Conservation (phyloP, 495 filamentous ascomycete species). For the Lasiosphaeria miniovina region DNA sequence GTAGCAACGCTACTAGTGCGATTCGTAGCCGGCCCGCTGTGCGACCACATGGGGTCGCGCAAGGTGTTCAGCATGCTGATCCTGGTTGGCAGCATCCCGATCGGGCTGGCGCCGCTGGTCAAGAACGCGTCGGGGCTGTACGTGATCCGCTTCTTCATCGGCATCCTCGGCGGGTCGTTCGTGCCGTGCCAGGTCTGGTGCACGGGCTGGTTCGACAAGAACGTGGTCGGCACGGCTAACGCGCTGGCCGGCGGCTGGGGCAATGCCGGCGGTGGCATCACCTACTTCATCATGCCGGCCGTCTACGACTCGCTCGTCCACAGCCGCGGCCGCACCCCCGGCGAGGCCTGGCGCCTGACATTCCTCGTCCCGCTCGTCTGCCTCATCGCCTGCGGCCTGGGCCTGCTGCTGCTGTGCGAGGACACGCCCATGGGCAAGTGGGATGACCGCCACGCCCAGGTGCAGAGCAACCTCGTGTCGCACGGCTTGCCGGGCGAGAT, state of each 20-base stretch:
- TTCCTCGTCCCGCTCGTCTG: slow-evolving; percentile 83
- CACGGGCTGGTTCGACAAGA: slow-evolving; percentile 95
- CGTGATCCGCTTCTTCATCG: slow-evolving; percentile 84
- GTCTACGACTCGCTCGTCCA: slow-evolving; percentile 78
- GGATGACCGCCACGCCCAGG: slow-evolving; percentile 62
- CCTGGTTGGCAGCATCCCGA: slow-evolving; percentile 74
- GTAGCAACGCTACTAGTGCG: slow-evolving; percentile 79
- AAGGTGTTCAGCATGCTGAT: slow-evolving; percentile 74
- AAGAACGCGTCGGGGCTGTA: slow-evolving; percentile 67
- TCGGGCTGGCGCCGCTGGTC: slow-evolving; percentile 77
- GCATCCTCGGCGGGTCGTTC: slow-evolving; percentile 86
- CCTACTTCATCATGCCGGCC: slow-evolving; percentile 91
- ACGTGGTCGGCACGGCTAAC: slow-evolving; percentile 88
- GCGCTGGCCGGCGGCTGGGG: slow-evolving; percentile 82
- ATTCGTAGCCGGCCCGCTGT: slow-evolving; percentile 76
- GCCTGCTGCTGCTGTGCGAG: slow-evolving; percentile 70
- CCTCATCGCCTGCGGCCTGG: slow-evolving; percentile 60
- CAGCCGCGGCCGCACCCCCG: slow-evolving; percentile 50
- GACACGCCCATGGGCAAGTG: slow-evolving; percentile 85
- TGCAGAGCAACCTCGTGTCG: slow-evolving; percentile 42
- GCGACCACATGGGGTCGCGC: slow-evolving; percentile 81
- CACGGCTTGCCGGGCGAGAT: slow-evolving; percentile 42
- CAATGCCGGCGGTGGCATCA: slow-evolving; percentile 87
- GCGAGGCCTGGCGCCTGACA: slow-evolving; percentile 78
- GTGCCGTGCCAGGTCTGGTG: slow-evolving; percentile 97